phyloP scores from a whole-genome alignment of 441 rosid genomes.

The Lepidium campestre region DNA sequence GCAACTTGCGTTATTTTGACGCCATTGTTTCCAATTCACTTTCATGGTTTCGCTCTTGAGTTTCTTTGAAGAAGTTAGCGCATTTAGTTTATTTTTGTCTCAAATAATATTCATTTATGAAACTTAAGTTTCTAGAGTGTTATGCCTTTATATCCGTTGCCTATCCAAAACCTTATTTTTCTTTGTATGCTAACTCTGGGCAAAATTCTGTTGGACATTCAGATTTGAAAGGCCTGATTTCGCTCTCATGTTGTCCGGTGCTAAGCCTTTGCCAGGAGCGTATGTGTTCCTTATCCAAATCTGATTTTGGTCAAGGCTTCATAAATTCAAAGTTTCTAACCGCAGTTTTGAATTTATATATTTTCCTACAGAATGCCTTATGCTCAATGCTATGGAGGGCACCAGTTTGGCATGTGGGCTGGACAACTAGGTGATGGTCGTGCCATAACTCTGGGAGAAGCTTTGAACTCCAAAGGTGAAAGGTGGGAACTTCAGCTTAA shows the following conservation, averaged over 20 bases:
- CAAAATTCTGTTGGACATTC: slow-evolving; percentile 20
- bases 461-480: slow-evolving; percentile 70
- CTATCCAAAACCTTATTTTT: background rate
- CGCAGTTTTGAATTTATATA: slow-evolving; percentile 5
- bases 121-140: background rate
- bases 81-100: background rate
- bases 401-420: slow-evolving; percentile 98
- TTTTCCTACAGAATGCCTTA: slow-evolving; percentile 56
- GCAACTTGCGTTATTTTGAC: background rate
- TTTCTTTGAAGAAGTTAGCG: background rate
- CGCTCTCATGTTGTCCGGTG: slow-evolving; percentile 75
- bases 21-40: background rate
- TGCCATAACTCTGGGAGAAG: slow-evolving; percentile 89
- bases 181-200: background rate
- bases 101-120: background rate
- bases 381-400: slow-evolving; percentile 96
- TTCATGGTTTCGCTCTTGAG: background rate
- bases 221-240: slow-evolving; percentile 93
- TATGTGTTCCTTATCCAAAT: slow-evolving; percentile 37
- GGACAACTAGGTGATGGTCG: slow-evolving; percentile 99
- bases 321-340: background rate
- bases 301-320: background rate
- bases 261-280: slow-evolving; percentile 69
- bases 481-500: slow-evolving; percentile 99
- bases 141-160: background rate